Evolutionary conservation across 371 early-diverging fungal genomes (phyloP), one percentile per base, ranked within the genome.

Genomic region (Massospora cicadina): DNA sequence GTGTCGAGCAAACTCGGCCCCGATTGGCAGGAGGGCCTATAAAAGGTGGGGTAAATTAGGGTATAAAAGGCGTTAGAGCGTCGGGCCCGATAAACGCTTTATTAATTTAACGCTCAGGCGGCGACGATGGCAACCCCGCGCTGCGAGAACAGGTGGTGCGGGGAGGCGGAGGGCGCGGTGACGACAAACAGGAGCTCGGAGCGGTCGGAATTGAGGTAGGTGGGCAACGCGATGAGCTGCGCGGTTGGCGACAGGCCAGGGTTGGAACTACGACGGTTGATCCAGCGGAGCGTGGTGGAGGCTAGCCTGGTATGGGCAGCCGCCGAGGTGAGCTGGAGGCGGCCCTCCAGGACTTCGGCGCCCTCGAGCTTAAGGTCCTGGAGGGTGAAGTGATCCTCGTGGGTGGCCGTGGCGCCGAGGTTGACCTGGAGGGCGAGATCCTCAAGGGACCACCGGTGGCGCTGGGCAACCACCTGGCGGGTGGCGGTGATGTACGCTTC

Each of bases 401-500:
- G 64, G 26, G 27, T 53, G 29, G 60, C 63, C 25, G 67, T 70
- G 10, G 24, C 54, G 3, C 60, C 73, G 53, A 81, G 71, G 60
- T 74, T 74, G 5, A 86, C 68, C 64, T 76, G 72, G 24, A 86
- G 65, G 3, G 68, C 69, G n/a, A 88, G 76, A 68, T 84, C 82
- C 74, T 85, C 84, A 25, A 85, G 71, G 57, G 86, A 86, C 77
- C 82, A 84, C 29, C 74, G 69, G 56, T 78, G 69, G 30, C 69
- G 70, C 70, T 84, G 88, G 12, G 95, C 93, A 0, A 81, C 88
- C 3, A 83, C 78, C 71, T 95, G 95, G 61, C 93, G 79, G 12
- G 94, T 87, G 23, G 93, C 95, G 0, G 94, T 94, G 23, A 94
- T 75, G 67, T 83, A 93, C 1, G 95, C 95, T 73, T 93, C 91